Evolutionary conservation across 75 land plant species (phyloP), one percentile per base, ranked within the genome.

Genomic region (Gnetum montanum): DNA sequence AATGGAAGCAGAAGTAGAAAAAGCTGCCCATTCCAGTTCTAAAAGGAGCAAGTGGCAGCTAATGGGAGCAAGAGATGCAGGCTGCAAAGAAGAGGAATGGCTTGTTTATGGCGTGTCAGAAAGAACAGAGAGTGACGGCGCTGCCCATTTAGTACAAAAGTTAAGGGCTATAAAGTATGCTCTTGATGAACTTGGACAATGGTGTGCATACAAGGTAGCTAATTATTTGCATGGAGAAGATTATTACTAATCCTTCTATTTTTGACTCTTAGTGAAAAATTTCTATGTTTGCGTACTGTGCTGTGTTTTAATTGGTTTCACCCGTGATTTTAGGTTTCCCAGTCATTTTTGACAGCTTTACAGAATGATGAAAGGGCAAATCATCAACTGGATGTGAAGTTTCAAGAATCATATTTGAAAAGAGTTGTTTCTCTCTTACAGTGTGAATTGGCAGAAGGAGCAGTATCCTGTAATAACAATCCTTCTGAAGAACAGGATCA

Each of bases 61-160:
- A 57, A 95, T 95, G 99, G 99, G 99, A 31, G 97, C 99, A 6
- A 88, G 99, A 61, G 99, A 95, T 81, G 99, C 99, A 55, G 99
- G 99, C 41, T 65, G 81, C 6, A 95, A 76, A 73, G 97, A 90
- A 57, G 97, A 90, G 72, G 61, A 86, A 56, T 81, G 86, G 25
- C 85, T 90, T 56, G 87, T 95, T 26, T 95, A 95, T 76, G 99
- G 99, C 67, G 88, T 90, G 8, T 83, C 92, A 60, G 99, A 95
- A 62, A 80, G 99, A 70, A 95, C 97, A 36, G 99, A 95, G 58
- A 86, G 93, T 75, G 99, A 95, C 69, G 97, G 97, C 16, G 99
- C 99, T 51, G 99, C 88, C 29, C 86, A 84, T 66, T 62, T 95
- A 31, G 80, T 81, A 15, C 97, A 86, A 64, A 95, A 90, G 53